Evolutionary conservation across 176 grass and related monocot species (phyloP), one percentile per base, ranked within the genome.

Genomic region (Chrysopogon serrulatus): DNA sequence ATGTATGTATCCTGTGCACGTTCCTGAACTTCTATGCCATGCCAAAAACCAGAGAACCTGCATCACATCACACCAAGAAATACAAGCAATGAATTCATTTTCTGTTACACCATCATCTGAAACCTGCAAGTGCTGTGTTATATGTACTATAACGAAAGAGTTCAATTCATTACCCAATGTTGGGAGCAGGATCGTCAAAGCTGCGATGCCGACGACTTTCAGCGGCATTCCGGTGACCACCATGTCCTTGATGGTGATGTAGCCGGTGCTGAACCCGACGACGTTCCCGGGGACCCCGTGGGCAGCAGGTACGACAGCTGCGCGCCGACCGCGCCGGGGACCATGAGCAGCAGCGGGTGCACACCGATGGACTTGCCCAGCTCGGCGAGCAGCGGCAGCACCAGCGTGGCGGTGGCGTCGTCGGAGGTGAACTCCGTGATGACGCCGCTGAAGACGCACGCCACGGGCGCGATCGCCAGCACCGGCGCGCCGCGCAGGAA

Each of bases 371-470:
- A 61, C 61, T 27, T 90, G 48, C 73, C 91, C 59, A 96, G 73
- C 79, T 96, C 85, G 4, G 92, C 88, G 33, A 96, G 86, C 72
- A 96, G 81, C 21, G 94, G 94, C 82, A 96, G 75, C 27, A 96
- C 94, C 1, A 96, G 84, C 63, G 94, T 96, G 11, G 94, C 31
- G 23, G 94, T 87, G 40, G 94, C 86, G 71, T 93, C 92, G 36
- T 96, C 92, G 16, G 94, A 96, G 3, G 88, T 91, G 88, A 96
- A 96, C 86, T 96, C 94, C 0, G 94, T 96, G 65, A 96, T 68
- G 47, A 60, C 5, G 36, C 77, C 76, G 63, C 88, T 91, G 66
- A 93, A 79, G 33, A 73, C 12, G 83, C 94, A 96, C 4, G 77
- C 84, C 34, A 91, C 75, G 10, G 94, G 88, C 36, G 88, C 86